A percentile compares a stretch with the other conserved stretches of the same genome.
Evolutionary conservation across 208 protist genomes (phyloP).

Genomic region (Naegleria fowleri): DNA sequence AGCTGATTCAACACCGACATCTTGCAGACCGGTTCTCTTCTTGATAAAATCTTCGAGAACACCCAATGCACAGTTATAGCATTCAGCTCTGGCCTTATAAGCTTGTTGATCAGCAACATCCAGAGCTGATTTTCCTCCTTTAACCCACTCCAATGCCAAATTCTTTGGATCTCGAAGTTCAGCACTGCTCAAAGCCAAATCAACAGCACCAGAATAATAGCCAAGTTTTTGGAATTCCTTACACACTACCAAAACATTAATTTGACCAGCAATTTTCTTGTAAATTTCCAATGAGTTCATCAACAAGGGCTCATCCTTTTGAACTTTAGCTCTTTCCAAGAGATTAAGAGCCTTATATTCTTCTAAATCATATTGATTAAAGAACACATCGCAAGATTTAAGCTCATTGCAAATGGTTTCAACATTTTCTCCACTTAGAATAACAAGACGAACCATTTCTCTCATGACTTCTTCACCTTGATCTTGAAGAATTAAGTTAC

Average conservation of each 20-base stretch:
- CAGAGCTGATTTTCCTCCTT: not conserved
- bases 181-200: not conserved
- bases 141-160: not conserved
- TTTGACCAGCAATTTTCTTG: not conserved
- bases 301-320: not conserved
- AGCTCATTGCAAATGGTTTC: not conserved
- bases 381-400: not conserved
- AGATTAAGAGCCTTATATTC: not conserved
- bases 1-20: not conserved
- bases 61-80: not conserved
- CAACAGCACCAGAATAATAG: not conserved
- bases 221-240: slow-evolving; percentile 8
- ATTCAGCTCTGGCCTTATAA: not conserved
- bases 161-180: not conserved
- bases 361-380: not conserved
- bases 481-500: not conserved
- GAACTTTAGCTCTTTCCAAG: not conserved
- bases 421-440: not conserved
- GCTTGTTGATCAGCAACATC: not conserved
- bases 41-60: not conserved
- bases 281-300: not conserved
- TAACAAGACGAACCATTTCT: not conserved
- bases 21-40: not conserved
- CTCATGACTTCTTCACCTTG: not conserved
- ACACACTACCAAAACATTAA: not conserved